Percentiles rank a stretch among this genome's conserved stretches.
Evolutionary conservation across 2,329 filamentous ascomycete genomes (phyloP).

Genomic region (Thielaviopsis punctulata): DNA sequence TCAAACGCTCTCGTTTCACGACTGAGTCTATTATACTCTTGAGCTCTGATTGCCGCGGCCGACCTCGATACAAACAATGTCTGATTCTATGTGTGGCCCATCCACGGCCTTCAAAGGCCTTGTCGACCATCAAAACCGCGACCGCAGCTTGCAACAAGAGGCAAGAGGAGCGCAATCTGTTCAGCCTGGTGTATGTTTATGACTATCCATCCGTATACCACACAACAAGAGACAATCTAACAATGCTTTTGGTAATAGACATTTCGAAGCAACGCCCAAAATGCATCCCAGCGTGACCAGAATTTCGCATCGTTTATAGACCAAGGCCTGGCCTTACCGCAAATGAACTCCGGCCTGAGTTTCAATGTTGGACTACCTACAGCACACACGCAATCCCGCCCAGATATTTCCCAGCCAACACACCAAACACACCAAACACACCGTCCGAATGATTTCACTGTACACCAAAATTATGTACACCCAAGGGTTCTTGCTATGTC

Average conservation of each 20-base stretch:
- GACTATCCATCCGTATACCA: no score
- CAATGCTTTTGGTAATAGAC: neutral
- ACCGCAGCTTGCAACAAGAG: slow-evolving; percentile 26
- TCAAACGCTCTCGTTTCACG: neutral
- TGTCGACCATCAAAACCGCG: slow-evolving; percentile 25
- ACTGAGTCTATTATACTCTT: neutral
- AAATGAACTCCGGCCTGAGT: neutral
- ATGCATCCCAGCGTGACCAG: neutral
- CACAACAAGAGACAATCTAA: neutral
- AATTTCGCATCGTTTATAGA: slow-evolving; percentile 1
- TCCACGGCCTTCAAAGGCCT: slow-evolving; percentile 27
- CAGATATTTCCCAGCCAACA: neutral
- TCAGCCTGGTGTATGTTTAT: neutral
- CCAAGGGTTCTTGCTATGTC: neutral
- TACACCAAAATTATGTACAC: neutral
- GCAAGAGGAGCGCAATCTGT: neutral
- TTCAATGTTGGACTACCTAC: neutral
- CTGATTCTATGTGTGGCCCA: slow-evolving; percentile 26
- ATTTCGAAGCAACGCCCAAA: slow-evolving; percentile 1
- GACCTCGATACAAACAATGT: slow-evolving; percentile 18
- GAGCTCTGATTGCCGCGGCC: neutral
- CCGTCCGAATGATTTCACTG: neutral
- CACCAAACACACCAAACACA: neutral
- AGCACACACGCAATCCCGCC: neutral
- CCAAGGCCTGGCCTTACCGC: neutral